phyloP scores from a whole-genome alignment of 2,329 filamentous ascomycete genomes.

The Penicillium rolfsii region DNA sequence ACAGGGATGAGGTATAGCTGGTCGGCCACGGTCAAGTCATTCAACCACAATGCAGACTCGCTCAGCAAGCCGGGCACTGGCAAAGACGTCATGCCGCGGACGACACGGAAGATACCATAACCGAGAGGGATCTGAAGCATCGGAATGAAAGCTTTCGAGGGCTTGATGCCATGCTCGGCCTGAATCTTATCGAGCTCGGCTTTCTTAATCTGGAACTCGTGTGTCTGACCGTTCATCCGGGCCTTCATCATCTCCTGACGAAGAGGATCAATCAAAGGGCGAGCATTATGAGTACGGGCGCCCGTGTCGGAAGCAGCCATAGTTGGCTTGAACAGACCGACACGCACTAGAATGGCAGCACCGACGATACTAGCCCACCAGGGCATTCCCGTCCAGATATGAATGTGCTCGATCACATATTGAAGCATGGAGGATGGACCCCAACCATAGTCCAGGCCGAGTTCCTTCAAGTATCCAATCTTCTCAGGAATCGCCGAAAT shows the following conservation, averaged over 20 bases:
- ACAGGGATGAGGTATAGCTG: constrained; percentile 76
- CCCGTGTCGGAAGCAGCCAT: constrained; percentile 63
- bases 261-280: constrained; percentile 60
- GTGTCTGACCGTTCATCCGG: constrained; percentile 50
- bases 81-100: constrained; percentile 72
- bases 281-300: constrained; percentile 65
- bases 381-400: constrained; percentile 73
- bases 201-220: constrained; percentile 52
- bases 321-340: constrained; percentile 67
- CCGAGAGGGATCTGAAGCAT: constrained; percentile 71
- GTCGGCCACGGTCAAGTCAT: constrained; percentile 74
- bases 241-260: constrained; percentile 57
- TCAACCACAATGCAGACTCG: constrained; percentile 76
- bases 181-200: constrained; percentile 57
- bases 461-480: constrained; percentile 77
- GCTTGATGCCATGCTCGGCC: constrained; percentile 58
- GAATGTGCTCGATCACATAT: constrained; percentile 77
- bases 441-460: constrained; percentile 87
- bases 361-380: constrained; percentile 79
- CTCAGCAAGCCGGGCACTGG: constrained; percentile 78
- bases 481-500: constrained; percentile 68
- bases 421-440: constrained; percentile 76
- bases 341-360: constrained; percentile 67
- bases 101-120: constrained; percentile 77
- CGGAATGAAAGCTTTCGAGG: constrained; percentile 57